A percentile compares a stretch with the other conserved stretches of the same genome.
Evolutionary conservation across 148 eudicot species (phyloP).

Genomic region (Silene conica): DNA sequence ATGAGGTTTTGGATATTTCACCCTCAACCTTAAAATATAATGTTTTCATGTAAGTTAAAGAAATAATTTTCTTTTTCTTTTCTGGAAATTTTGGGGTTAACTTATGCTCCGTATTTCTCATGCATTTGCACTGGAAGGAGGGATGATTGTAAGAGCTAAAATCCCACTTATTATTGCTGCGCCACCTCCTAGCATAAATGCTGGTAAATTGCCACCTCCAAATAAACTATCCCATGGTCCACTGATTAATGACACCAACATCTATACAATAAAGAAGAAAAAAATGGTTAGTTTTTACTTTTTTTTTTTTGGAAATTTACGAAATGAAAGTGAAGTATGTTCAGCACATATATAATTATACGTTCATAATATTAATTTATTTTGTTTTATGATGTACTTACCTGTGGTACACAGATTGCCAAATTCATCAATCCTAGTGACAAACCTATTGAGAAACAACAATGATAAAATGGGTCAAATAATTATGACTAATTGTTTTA

Average conservation of each 20-base stretch:
- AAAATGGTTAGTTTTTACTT: no score
- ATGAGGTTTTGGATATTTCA: background rate
- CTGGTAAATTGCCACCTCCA: slow-evolving; percentile 81
- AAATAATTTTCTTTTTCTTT: background rate
- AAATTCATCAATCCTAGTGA: slow-evolving; percentile 75
- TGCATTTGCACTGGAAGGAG: slow-evolving; percentile 35
- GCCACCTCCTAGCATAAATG: slow-evolving; percentile 51
- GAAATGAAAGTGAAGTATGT: background rate
- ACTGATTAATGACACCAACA: slow-evolving; percentile 58
- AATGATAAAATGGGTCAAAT: no score
- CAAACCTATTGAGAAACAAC: slow-evolving; percentile 36
- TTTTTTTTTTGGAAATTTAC: no score
- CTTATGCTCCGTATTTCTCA: background rate
- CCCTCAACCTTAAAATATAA: slow-evolving; percentile 3
- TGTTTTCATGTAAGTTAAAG: background rate
- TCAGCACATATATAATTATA: no score
- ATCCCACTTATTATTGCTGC: slow-evolving; percentile 50
- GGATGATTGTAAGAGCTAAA: slow-evolving; percentile 30
- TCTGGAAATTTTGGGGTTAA: background rate
- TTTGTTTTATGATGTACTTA: background rate
- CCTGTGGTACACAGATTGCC: slow-evolving; percentile 89
- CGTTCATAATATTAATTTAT: no score
- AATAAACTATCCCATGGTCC: slow-evolving; percentile 75
- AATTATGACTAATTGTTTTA: background rate
- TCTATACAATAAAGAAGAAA: slow-evolving; percentile 25